Evolutionary conservation across 2,329 filamentous ascomycete genomes (phyloP).

Genomic region (Amauroascus niger): DNA sequence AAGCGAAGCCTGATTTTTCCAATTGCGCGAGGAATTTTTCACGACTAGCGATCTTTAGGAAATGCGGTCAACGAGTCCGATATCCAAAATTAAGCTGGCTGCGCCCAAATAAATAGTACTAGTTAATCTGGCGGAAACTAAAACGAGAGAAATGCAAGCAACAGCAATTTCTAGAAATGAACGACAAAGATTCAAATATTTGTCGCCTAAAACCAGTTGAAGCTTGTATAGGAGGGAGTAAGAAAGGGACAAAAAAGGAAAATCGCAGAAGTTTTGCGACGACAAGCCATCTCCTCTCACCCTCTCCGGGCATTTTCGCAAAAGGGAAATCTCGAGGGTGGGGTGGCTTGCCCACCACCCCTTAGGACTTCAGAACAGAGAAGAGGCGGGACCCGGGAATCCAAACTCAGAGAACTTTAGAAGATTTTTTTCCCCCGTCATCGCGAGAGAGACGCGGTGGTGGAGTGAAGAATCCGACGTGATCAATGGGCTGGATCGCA

Average conservation of each 20-base stretch:
- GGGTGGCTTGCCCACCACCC: not conserved
- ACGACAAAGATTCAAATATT: not conserved
- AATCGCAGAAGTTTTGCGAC: not conserved
- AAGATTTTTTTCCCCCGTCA: not conserved
- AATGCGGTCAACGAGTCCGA: constrained; percentile 1
- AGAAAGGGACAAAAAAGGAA: not conserved
- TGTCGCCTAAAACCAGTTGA: not conserved
- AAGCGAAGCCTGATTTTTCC: not conserved
- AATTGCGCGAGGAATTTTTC: not conserved
- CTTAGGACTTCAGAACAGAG: not conserved
- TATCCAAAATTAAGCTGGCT: not conserved
- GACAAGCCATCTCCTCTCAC: not conserved
- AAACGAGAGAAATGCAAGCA: not conserved
- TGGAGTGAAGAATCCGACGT: constrained; percentile 1
- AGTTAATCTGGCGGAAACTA: not conserved
- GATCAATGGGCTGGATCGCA: constrained; percentile 6
- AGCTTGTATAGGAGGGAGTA: not conserved
- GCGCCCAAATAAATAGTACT: not conserved
- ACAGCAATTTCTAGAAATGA: not conserved
- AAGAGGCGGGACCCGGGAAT: not conserved
- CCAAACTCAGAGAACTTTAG: not conserved
- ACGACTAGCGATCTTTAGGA: not conserved
- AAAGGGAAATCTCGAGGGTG: not conserved
- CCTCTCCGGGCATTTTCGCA: not conserved
- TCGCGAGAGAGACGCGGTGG: constrained; percentile 11